These are phyloP conservation scores for Monascus ruber DNA, from an alignment of 2,329 filamentous ascomycete genomes.

Conservation along the genomic window DNA sequence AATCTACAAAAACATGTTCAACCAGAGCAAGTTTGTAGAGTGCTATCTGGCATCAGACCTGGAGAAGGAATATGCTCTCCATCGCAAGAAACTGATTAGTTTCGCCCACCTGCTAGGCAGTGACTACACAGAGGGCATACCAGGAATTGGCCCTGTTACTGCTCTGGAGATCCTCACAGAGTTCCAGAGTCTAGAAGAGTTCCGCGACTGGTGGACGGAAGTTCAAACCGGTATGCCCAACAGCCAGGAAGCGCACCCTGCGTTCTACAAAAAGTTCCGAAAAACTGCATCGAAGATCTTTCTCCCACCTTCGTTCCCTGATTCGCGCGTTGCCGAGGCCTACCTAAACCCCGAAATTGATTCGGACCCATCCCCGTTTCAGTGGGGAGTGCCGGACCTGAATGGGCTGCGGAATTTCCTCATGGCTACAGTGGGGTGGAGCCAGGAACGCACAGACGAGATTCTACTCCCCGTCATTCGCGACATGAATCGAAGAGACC, in stretches of 20 bases:
- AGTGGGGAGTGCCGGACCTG: constrained; percentile 92
- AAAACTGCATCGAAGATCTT: constrained; percentile 79
- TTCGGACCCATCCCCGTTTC: constrained; percentile 61
- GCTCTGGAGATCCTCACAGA: constrained; percentile 90
- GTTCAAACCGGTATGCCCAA: constrained; percentile 60
- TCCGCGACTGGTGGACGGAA: constrained; percentile 76
- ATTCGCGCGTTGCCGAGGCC: constrained; percentile 63
- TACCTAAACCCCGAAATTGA: constrained; percentile 86
- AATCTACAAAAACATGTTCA: constrained; percentile 99
- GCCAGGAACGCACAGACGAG: constrained; percentile 82
- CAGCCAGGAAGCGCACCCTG: constrained; percentile 43
- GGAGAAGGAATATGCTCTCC: constrained; percentile 78
- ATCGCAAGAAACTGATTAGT: constrained; percentile 75
- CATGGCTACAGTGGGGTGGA: constrained; percentile 90
- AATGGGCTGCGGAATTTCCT: constrained; percentile 73
- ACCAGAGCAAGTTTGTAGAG: constrained; percentile 93
- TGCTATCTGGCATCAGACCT: constrained; percentile 80
- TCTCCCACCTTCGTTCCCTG: constrained; percentile 69
- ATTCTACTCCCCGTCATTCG: constrained; percentile 88
- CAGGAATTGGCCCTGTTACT: constrained; percentile 85
- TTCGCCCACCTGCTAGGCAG: constrained; percentile 85
- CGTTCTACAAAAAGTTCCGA: constrained; percentile 78
- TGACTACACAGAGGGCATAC: constrained; percentile 88
- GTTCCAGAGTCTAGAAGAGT: constrained; percentile 61
- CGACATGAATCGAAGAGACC: constrained; percentile 82